Conservation (phyloP, 2,329 filamentous ascomycete genomes). For the Fusarium sp. region DNA sequence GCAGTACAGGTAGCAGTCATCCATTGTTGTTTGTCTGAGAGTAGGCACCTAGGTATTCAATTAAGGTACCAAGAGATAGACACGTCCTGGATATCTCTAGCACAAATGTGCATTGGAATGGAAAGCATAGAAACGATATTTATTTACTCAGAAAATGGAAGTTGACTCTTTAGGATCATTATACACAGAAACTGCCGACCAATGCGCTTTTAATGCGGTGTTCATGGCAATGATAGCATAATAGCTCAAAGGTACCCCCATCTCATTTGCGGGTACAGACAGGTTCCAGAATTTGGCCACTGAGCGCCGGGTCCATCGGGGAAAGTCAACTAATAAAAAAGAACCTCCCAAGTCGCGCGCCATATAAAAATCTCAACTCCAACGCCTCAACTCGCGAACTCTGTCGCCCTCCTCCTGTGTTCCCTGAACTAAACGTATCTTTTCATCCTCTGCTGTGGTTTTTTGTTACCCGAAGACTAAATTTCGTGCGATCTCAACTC, state of each 20-base stretch:
- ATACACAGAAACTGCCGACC: background rate
- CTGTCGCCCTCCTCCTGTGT: conserved; percentile 3
- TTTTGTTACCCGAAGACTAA: background rate
- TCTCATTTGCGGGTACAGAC: conserved; percentile 22
- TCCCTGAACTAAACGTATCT: background rate
- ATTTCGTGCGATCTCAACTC: background rate
- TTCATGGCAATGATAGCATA: conserved; percentile 7
- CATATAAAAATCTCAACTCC: conserved; percentile 47
- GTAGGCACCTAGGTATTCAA: too few species aligned
- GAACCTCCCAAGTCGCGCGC: conserved; percentile 38
- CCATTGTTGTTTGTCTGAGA: too few species aligned
- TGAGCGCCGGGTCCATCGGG: conserved; percentile 38
- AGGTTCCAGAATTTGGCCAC: conserved; percentile 39
- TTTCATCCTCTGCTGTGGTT: background rate
- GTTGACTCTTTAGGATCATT: background rate
- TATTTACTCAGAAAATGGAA: too few species aligned
- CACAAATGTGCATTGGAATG: too few species aligned
- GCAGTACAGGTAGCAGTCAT: too few species aligned
- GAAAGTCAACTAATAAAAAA: conserved; percentile 32
- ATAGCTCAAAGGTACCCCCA: conserved; percentile 8
- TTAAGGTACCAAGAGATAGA: too few species aligned
- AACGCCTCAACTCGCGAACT: conserved; percentile 32
- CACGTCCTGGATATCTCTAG: too few species aligned
- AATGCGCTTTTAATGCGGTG: conserved; percentile 9
- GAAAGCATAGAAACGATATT: too few species aligned